Percentiles rank a stretch among this genome's conserved stretches.
Evolutionary conservation across 805 yeast genomes (phyloP).

Genomic region (Suhomyces sp.): DNA sequence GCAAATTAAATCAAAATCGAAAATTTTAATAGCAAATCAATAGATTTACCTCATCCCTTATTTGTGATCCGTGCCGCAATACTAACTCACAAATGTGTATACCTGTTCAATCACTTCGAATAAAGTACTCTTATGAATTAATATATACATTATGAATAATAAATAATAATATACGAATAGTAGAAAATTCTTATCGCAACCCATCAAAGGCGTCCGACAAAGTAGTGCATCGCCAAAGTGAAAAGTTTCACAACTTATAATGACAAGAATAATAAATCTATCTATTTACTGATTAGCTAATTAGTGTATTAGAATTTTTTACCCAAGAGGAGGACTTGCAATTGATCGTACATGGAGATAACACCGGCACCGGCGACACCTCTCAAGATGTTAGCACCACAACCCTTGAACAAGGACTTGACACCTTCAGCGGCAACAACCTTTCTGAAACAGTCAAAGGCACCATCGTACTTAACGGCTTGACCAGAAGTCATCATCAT

Average conservation of each 20-base stretch:
- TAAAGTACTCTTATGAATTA: too few species aligned
- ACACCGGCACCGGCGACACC: constrained; percentile 99
- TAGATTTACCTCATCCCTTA: too few species aligned
- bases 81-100: too few species aligned
- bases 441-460: constrained; percentile 87
- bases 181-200: too few species aligned
- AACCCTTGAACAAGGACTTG: constrained; percentile 93
- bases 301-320: constrained; percentile 76
- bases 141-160: too few species aligned
- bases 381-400: constrained; percentile 99
- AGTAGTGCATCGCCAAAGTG: too few species aligned
- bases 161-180: too few species aligned
- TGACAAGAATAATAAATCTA: constrained; percentile 5
- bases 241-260: constrained; percentile 4
- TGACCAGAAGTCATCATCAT: constrained; percentile 99
- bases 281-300: constrained; percentile 8
- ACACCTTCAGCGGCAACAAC: constrained; percentile 97
- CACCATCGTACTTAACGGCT: constrained; percentile 95
- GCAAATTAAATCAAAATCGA: too few species aligned
- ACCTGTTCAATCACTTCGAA: too few species aligned
- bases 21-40: too few species aligned
- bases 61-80: too few species aligned
- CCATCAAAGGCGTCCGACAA: too few species aligned
- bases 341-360: constrained; percentile 95
- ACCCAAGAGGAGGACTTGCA: constrained; percentile 92